Conservation (phyloP, 2,329 filamentous ascomycete species). For the Metarhizium anisopliae region DNA sequence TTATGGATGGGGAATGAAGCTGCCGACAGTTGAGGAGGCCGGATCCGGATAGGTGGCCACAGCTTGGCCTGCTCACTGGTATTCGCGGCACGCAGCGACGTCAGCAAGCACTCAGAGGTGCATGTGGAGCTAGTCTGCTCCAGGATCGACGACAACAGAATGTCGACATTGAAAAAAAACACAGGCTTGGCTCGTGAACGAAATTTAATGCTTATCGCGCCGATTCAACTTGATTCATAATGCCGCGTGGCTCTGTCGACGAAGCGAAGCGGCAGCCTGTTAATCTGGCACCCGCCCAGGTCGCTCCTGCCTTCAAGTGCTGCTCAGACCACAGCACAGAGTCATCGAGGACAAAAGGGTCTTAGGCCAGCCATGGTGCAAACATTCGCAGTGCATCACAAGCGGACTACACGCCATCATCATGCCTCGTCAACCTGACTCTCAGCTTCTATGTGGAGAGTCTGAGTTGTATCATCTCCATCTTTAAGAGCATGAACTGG, state of each 20-base stretch:
- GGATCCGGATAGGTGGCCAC: constrained; percentile 4
- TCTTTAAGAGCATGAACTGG: constrained; percentile 29
- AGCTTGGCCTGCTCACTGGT: not conserved
- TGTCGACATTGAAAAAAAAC: no score
- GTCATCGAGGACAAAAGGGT: no score
- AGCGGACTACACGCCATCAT: not conserved
- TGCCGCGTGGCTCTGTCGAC: no score
- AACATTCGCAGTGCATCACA: not conserved
- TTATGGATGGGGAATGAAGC: not conserved
- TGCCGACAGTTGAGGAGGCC: not conserved
- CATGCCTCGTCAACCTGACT: not conserved
- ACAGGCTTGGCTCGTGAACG: no score
- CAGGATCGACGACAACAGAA: no score
- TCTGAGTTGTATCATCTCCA: not conserved
- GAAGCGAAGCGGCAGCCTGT: no score
- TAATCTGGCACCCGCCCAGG: no score
- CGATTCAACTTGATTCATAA: no score
- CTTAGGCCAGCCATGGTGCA: not conserved
- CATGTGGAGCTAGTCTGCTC: no score
- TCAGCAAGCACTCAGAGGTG: not conserved
- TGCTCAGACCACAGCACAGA: no score
- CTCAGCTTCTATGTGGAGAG: not conserved
- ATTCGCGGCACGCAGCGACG: not conserved
- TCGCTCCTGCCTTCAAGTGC: no score
- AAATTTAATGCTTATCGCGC: no score